Evolutionary conservation across 345 rosid species (phyloP), one percentile per base, ranked within the genome.

Genomic region (Eucalyptus curtisii): DNA sequence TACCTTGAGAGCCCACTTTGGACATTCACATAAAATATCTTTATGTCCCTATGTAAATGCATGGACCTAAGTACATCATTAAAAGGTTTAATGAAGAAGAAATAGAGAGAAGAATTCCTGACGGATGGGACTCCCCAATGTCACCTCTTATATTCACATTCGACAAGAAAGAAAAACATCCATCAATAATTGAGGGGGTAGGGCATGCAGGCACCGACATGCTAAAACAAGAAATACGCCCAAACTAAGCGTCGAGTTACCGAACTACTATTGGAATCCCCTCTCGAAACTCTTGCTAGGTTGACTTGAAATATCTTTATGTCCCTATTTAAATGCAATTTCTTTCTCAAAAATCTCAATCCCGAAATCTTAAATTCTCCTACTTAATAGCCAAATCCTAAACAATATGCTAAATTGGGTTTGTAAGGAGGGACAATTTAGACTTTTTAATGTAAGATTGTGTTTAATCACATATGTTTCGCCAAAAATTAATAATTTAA

Each of bases 101-200:
- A 52, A 52, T 19, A 19, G 1, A 0, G 0, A 22, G 25, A 52
- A 52, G 4, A 19, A 52, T 7, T 10, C 10, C 10, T 3, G 0
- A 52, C 0, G 0, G 25, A 52, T 19, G 24, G 10, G 24, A 52
- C 57, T 52, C 57, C 10, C 0, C 4, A 7, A 19, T 52, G 57
- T 19, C 57, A 52, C 2, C 1, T 52, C 57, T 52, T 7, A 1
- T 52, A 52, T 52, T 19, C 2, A 3, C n/a, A n/a, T n/a, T n/a
- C n/a, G n/a, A n/a, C n/a, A n/a, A n/a, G n/a, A n/a, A n/a, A n/a
- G 24, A 52, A 52, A 19, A 52, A 52, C 10, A 52, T 52, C 24
- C 5, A 0, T 52, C 0, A 0, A 52, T 0, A 52, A 52, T 52
- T 52, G 5, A 52, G 10, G 57, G 7, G 57, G 5, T 10, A 7